Base-by-base conservation (phyloP, 768 basidiomycete species). In the Kwoniella dendrophila region DNA sequence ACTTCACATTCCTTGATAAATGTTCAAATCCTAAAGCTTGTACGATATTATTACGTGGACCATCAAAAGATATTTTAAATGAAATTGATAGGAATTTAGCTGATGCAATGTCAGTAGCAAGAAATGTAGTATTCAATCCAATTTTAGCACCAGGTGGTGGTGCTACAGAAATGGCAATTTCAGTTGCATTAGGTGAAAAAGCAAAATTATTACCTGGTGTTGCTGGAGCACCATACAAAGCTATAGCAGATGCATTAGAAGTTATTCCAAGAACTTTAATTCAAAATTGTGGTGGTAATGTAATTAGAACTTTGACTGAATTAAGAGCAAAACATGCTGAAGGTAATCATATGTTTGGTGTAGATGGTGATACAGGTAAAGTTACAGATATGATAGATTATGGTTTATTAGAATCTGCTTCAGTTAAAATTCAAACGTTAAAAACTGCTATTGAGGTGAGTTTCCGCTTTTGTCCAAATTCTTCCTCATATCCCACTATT, bases 11-110 rank as follows among this genome's bases (percentile, higher is more conserved):
- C 86, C 84, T 98, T 51, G 90, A 88, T n/a, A 86, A 92, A 75
- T 99, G 96, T 82, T 81, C 81, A 34, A 82, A 84, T 14, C 96
- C 96, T 4, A 95, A 96, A 81, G 96, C 95, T 0, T 98, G 96
- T 84, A 97, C 95, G 11, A 92, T 98, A 80, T 86, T 99, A 48
- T 89, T 99, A 14, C 92, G 95, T 41, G 94, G 96, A 1, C 96
- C 96, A 0, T 95, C 92, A 2, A 99, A 98, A 80, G 96, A 98
- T 74, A 92, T 98, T 71, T 83, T 99, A 50, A 96, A 97, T 79
- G 96, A 98, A 81, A 91, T 98, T 69, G 96, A 98, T 79, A 87
- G 95, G 52, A 99, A 98, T 80, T 85, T 98, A 30, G 92, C 92
- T 1, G 96, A 99, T 71, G 96, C 95, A 33, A 97, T 99, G 89